phyloP scores from a whole-genome alignment of 2,329 filamentous ascomycete species.

The Hypoxylon sp. region DNA sequence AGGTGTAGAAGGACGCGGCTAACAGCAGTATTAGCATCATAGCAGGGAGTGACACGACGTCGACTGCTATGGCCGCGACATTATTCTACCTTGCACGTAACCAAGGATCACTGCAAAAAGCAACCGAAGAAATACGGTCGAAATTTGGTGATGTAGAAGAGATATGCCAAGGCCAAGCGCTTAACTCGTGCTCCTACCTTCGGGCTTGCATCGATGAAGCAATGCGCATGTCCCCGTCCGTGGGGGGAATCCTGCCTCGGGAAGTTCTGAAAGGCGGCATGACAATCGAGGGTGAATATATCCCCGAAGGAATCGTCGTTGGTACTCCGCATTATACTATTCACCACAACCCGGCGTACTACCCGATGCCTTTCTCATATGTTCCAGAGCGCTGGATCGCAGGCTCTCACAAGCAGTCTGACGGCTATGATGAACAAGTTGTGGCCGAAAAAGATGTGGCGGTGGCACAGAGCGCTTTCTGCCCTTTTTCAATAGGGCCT shows the following conservation, averaged over 20 bases:
- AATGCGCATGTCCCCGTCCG: constrained; percentile 72
- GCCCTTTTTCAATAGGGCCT: constrained; percentile 78
- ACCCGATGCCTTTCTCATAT: constrained; percentile 69
- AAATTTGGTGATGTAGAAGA: constrained; percentile 67
- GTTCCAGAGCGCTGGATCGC: constrained; percentile 75
- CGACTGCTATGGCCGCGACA: constrained; percentile 74
- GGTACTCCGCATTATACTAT: constrained; percentile 77
- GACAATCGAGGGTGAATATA: constrained; percentile 64
- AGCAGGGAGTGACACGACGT: constrained; percentile 79
- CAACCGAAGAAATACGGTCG: constrained; percentile 64
- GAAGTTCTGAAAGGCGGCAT: constrained; percentile 69
- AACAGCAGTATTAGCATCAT: constrained; percentile 65
- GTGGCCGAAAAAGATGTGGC: constrained; percentile 66
- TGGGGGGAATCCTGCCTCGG: constrained; percentile 71
- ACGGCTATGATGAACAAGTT: constrained; percentile 50
- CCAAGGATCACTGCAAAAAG: constrained; percentile 61
- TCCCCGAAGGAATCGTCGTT: constrained; percentile 73
- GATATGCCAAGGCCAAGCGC: constrained; percentile 64
- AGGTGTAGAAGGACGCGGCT: background rate
- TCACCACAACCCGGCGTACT: constrained; percentile 75
- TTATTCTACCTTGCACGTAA: constrained; percentile 73
- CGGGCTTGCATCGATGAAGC: constrained; percentile 75
- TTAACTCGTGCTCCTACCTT: constrained; percentile 69
- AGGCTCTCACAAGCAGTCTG: constrained; percentile 58
- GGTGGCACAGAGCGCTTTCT: constrained; percentile 76